Conservation (phyloP, 495 filamentous ascomycete genomes). For the Bombardia bombarda region DNA sequence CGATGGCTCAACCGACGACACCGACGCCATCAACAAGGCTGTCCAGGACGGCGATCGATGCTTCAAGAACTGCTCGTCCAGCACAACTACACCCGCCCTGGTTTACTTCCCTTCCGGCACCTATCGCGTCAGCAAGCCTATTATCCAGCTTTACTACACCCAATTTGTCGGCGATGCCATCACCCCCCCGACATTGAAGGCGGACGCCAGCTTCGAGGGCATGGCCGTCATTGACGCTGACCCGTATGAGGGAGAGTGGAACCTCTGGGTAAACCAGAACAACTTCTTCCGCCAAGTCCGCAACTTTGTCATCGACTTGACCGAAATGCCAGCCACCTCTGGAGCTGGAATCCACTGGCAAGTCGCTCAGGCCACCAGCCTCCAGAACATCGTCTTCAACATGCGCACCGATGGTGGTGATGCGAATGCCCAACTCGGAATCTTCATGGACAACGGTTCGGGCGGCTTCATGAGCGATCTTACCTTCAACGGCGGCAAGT, state of each 20-base stretch:
- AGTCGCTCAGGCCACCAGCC: conserved; percentile 85
- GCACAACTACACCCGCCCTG: conserved; percentile 66
- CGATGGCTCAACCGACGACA: conserved; percentile 78
- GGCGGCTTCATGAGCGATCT: conserved; percentile 86
- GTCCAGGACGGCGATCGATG: conserved; percentile 73
- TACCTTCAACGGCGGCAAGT: conserved; percentile 78
- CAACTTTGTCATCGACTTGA: conserved; percentile 88
- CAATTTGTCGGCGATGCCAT: conserved; percentile 70
- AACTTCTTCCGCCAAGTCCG: conserved; percentile 97
- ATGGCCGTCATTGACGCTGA: conserved; percentile 89
- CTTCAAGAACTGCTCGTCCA: conserved; percentile 68
- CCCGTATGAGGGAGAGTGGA: conserved; percentile 57
- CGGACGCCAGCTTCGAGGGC: conserved; percentile 59
- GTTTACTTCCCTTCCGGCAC: conserved; percentile 79
- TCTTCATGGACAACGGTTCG: conserved; percentile 96
- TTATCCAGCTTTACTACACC: conserved; percentile 71
- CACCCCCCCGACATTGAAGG: conserved; percentile 70
- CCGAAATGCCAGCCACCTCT: conserved; percentile 50
- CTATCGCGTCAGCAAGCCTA: conserved; percentile 60
- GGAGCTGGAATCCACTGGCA: conserved; percentile 96
- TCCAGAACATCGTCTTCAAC: conserved; percentile 86
- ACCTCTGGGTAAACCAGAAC: conserved; percentile 86
- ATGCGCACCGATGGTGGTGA: conserved; percentile 67
- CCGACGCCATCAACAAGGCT: conserved; percentile 79
- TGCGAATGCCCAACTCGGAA: conserved; percentile 72